Evolutionary conservation across 2,329 filamentous ascomycete species (phyloP).

Genomic region (Colletotrichum liriopes): DNA sequence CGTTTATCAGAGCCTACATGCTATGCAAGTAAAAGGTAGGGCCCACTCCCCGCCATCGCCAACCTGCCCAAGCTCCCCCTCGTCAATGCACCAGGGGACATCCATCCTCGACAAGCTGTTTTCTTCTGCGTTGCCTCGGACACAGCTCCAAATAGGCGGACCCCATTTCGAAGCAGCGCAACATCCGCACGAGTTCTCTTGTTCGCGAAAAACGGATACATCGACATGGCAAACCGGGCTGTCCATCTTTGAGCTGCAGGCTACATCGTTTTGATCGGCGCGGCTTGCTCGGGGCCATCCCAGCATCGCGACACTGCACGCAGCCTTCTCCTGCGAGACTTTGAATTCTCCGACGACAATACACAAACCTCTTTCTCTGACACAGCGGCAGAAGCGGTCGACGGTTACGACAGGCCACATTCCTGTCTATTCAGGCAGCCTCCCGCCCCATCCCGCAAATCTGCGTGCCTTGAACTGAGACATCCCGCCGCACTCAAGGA

Average conservation of each 20-base stretch:
- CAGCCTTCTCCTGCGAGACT: not conserved
- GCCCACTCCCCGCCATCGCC: not conserved
- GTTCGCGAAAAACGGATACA: not conserved
- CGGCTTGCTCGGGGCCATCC: not conserved
- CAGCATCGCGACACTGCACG: not conserved
- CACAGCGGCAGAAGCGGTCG: not conserved
- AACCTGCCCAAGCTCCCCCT: slow-evolving; percentile 15
- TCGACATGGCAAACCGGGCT: slow-evolving; percentile 13
- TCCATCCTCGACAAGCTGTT: slow-evolving; percentile 4
- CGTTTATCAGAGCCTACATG: too few species aligned
- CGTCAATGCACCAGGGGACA: not conserved
- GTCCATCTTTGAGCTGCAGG: slow-evolving; percentile 2
- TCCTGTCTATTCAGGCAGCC: not conserved
- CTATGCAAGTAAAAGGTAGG: not conserved
- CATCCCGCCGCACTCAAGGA: slow-evolving; percentile 22
- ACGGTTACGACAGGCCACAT: slow-evolving; percentile 3
- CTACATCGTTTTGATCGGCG: too few species aligned
- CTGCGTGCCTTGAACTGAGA: slow-evolving; percentile 15
- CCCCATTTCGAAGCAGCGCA: not conserved
- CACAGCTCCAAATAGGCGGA: slow-evolving; percentile 1
- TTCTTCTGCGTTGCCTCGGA: slow-evolving; percentile 8
- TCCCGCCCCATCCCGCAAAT: not conserved
- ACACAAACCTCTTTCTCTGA: too few species aligned
- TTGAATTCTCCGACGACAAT: not conserved
- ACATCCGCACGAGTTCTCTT: not conserved